phyloP scores from a whole-genome alignment of 352 stramenopile species.

The Pythium brassicae region DNA sequence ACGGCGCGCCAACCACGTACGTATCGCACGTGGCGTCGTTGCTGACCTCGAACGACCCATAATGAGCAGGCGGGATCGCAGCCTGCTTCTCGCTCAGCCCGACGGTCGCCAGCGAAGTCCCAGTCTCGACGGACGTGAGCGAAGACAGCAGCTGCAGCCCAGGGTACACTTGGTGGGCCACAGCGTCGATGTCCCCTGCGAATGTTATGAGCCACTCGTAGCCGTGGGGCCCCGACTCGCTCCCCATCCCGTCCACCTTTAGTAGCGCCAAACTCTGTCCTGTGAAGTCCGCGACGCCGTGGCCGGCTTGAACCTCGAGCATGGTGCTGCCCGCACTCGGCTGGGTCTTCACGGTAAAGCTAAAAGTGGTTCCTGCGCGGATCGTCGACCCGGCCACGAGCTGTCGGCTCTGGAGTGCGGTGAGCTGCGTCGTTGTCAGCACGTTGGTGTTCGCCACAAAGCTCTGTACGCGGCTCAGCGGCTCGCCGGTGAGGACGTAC shows the following conservation, averaged over 20 bases:
- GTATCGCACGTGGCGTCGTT: slow-evolving; percentile 53
- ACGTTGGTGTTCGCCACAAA: slow-evolving; percentile 31
- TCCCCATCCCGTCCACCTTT: slow-evolving; percentile 35
- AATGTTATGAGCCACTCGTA: slow-evolving; percentile 77
- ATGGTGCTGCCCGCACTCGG: slow-evolving; percentile 26
- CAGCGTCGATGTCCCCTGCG: slow-evolving; percentile 28
- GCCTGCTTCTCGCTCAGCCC: slow-evolving; percentile 23
- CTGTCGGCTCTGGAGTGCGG: slow-evolving; percentile 24
- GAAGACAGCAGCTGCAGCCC: slow-evolving; percentile 50
- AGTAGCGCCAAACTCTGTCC: slow-evolving; percentile 23
- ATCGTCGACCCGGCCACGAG: slow-evolving; percentile 34
- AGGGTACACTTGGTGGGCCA: slow-evolving; percentile 31
- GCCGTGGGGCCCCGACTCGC: slow-evolving; percentile 32
- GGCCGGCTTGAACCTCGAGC: slow-evolving; percentile 40
- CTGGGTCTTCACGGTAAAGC: slow-evolving; percentile 40
- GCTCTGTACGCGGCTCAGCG: slow-evolving; percentile 25
- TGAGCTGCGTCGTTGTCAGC: slow-evolving; percentile 41
- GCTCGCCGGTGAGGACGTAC: slow-evolving; percentile 41
- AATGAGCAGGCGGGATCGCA: slow-evolving; percentile 28
- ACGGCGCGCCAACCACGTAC: slow-evolving; percentile 58
- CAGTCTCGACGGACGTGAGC: slow-evolving; percentile 38
- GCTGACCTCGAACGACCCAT: slow-evolving; percentile 54
- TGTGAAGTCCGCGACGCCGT: slow-evolving; percentile 26
- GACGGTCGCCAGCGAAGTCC: slow-evolving; percentile 14
- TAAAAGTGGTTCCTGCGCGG: slow-evolving; percentile 15